Conservation (phyloP, 148 eudicot genomes). For the Dianthus caryophyllus region DNA sequence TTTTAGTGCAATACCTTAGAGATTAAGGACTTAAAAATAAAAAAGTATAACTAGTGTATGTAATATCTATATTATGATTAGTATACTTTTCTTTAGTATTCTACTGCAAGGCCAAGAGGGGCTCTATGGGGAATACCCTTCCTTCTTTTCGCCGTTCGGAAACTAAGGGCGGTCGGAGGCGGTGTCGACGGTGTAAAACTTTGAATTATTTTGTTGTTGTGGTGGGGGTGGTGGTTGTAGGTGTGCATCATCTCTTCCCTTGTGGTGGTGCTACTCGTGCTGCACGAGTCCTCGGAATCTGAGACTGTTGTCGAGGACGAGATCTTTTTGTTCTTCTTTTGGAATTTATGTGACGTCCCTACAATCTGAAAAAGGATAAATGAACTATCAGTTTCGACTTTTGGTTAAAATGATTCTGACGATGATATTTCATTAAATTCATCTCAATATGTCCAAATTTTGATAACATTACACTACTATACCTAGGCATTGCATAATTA, state of each 20-base stretch:
- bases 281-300: slow-evolving; percentile 67
- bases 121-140: slow-evolving; percentile 99
- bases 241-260: slow-evolving; percentile 17
- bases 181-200: slow-evolving; percentile 82
- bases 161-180: slow-evolving; percentile 49
- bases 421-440: no score
- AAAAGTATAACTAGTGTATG: neutral
- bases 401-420: neutral
- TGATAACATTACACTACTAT: neutral
- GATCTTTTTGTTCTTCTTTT: slow-evolving; percentile 29
- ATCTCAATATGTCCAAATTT: neutral
- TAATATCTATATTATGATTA: neutral
- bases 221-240: slow-evolving; percentile 17
- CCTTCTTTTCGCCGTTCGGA: slow-evolving; percentile 65
- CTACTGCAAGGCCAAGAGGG: slow-evolving; percentile 56
- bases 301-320: slow-evolving; percentile 7
- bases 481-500: neutral
- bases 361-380: slow-evolving; percentile 42
- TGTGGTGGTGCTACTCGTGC: slow-evolving; percentile 44
- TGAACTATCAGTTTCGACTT: neutral
- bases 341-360: slow-evolving; percentile 66
- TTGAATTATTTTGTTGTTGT: slow-evolving; percentile 35
- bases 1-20: slow-evolving; percentile 22
- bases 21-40: slow-evolving; percentile 17
- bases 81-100: slow-evolving; percentile 22